Evolutionary conservation across 306 rosid species (phyloP), one percentile per base, ranked within the genome.

Genomic region (cucumber (Cucumis sativus)): DNA sequence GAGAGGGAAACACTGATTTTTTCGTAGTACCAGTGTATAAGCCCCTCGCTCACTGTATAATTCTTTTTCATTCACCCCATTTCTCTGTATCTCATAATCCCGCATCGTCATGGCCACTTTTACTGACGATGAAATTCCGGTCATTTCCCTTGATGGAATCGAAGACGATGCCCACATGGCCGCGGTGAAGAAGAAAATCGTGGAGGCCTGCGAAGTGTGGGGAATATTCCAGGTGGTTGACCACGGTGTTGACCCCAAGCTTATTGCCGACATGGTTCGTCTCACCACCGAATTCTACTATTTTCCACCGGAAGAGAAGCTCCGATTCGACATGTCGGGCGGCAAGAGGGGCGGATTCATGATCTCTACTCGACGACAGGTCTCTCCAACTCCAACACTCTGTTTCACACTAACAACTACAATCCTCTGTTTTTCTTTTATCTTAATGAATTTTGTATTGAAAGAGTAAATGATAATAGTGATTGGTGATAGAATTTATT

Each of bases 281-380:
- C 85, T 89, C 0, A 90, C 96, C 10, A 77, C 54, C 25, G 84
- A 80, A 4, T 93, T 93, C 82, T 93, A 87, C 18, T 90, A 85
- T 16, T 17, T 93, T 80, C 87, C 97, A 0, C 84, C 89, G 0
- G 88, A 91, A 51, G 96, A 93, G 61, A 93, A 93, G 83, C 93
- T 90, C 66, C 90, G 88, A 2, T 93, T 83, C 43, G 97, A 89
- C 84, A 93, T 93, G 98, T 76, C 97, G 33, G 90, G 92, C 17
- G 98, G 96, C 81, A 89, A 93, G 68, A 93, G 88, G 62, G 96
- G 98, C 2, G 98, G 98, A 0, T 93, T 89, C 87, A 84, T 91
- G 3, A 95, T 89, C 78, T 89, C 98, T 17, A 91, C 95, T 83
- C 98, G 91, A 59, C 87, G 91, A 35, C 88, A 93, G 66, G 98